Conservation (phyloP, 768 basidiomycete genomes). For the Symmetrospora coprosmae region DNA sequence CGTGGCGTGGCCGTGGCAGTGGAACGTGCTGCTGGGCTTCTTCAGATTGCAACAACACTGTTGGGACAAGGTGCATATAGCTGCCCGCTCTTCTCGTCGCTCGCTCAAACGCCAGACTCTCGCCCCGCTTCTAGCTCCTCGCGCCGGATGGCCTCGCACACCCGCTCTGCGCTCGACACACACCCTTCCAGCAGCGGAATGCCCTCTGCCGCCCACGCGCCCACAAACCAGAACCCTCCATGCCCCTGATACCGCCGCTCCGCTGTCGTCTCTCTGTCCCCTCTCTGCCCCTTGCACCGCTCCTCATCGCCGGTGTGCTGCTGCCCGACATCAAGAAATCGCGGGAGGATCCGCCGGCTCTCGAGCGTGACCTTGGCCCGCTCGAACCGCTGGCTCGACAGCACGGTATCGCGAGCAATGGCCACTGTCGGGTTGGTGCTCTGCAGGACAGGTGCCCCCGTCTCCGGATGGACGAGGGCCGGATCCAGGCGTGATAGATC, state of each 20-base stretch:
- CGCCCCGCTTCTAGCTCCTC: no score
- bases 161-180: slow-evolving; percentile 54
- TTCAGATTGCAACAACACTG: no score
- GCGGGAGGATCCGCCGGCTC: slow-evolving; percentile 37
- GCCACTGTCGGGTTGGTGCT: slow-evolving; percentile 20
- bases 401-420: background rate
- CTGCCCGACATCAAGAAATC: no score
- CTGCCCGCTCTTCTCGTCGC: no score
- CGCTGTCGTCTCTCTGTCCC: background rate
- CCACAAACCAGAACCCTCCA: slow-evolving; percentile 53
- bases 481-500: slow-evolving; percentile 21
- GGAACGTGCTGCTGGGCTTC: no score
- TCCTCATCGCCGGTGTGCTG: background rate
- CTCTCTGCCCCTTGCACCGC: background rate
- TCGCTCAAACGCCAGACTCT: no score
- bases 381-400: slow-evolving; percentile 32
- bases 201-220: slow-evolving; percentile 55
- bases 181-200: slow-evolving; percentile 70
- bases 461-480: background rate
- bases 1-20: no score
- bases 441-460: slow-evolving; percentile 5
- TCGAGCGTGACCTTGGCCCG: slow-evolving; percentile 46
- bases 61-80: no score
- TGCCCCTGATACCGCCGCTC: slow-evolving; percentile 32
- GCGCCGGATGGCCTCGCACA: slow-evolving; percentile 35